Conservation (phyloP, 345 rosid genomes). For the Hibiscus tridactylites region DNA sequence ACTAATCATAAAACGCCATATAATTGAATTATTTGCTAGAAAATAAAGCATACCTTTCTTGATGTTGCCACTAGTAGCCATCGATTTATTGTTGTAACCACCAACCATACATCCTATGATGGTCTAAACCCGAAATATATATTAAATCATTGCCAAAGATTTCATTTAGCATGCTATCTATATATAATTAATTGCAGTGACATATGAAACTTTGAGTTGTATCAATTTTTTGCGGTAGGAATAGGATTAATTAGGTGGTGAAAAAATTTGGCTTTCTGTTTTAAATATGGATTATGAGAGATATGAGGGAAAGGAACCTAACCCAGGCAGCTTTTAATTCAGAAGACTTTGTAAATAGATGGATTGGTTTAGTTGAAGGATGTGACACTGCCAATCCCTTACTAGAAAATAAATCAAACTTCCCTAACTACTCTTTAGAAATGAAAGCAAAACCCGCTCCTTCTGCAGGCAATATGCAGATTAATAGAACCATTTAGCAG, state of each 20-base stretch:
- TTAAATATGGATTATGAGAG: not conserved
- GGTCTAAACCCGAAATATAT: not conserved
- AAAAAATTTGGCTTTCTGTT: not conserved
- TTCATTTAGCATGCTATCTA: no score
- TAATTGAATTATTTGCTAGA: not conserved
- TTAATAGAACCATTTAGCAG: no score
- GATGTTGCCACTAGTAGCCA: not conserved
- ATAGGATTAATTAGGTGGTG: conserved; percentile 16
- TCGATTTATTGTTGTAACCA: not conserved
- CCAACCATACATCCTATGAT: not conserved
- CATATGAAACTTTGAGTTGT: conserved; percentile 5
- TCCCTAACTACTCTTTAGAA: not conserved
- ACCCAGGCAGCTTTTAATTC: not conserved
- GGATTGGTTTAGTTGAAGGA: not conserved
- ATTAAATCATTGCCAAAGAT: not conserved
- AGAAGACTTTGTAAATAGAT: not conserved
- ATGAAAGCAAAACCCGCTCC: not conserved
- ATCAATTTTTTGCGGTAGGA: not conserved
- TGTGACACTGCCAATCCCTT: not conserved
- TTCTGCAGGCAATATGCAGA: no score
- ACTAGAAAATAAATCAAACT: conserved; percentile 1
- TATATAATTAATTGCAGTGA: not conserved
- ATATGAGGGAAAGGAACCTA: conserved; percentile 4
- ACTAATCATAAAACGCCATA: not conserved
- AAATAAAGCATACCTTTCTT: conserved; percentile 4